These are phyloP conservation scores for Aegilops umbellulata DNA, from an alignment of 176 grass and related monocot species.

Conservation along the genomic window DNA sequence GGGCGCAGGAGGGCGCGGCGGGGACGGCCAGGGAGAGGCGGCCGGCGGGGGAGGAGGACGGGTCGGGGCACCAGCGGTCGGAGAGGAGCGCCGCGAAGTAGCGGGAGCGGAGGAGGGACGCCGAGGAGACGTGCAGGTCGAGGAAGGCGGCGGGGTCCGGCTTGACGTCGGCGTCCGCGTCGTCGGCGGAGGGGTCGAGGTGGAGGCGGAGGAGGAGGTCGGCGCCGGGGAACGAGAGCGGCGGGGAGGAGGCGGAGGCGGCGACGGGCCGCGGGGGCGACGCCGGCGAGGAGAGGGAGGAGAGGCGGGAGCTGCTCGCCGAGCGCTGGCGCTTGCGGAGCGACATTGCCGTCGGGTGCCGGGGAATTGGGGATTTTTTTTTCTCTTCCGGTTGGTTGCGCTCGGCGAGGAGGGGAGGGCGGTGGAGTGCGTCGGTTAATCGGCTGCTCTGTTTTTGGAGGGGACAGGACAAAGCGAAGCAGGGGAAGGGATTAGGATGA, in stretches of 20 bases:
- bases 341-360: constrained; percentile 45
- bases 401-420: not conserved
- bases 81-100: constrained; percentile 64
- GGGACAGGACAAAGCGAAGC: not conserved
- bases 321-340: constrained; percentile 75
- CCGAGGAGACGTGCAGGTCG: constrained; percentile 53
- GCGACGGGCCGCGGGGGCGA: constrained; percentile 1
- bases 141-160: not conserved
- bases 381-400: too few relatives aligned
- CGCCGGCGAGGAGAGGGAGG: constrained; percentile 31
- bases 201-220: constrained; percentile 66
- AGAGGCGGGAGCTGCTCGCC: constrained; percentile 56
- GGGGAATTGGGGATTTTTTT: constrained; percentile 18
- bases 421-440: constrained; percentile 17
- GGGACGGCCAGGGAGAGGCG: not conserved
- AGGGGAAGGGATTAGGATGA: constrained; percentile 26
- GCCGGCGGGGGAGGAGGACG: constrained; percentile 1
- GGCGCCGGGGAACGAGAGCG: constrained; percentile 49
- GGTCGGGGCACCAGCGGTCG: constrained; percentile 39
- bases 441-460: not conserved
- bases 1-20: not conserved
- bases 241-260: constrained; percentile 5
- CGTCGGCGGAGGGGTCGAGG: constrained; percentile 27
- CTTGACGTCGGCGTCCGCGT: not conserved
- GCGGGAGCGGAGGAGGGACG: constrained; percentile 51